Percentiles rank a stretch among this genome's conserved stretches.
These are phyloP conservation scores for Bromus sterilis DNA, from an alignment of 176 grass and related monocot genomes.

Conservation along the genomic window DNA sequence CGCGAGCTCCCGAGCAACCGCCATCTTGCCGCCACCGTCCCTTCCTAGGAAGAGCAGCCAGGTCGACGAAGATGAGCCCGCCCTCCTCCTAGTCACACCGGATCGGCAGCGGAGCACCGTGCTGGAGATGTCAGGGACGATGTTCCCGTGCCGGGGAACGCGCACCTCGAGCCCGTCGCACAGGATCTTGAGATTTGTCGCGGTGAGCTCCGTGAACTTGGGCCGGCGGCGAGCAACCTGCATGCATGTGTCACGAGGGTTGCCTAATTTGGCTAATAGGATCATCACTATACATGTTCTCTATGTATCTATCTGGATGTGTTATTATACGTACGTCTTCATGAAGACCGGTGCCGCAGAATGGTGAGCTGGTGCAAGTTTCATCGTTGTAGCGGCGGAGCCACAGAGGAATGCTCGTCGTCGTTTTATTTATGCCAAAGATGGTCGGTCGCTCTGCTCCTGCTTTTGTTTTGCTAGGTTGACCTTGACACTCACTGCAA, in stretches of 20 bases:
- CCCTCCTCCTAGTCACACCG: conserved; percentile 19
- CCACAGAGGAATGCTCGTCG: background rate
- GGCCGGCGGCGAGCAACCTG: background rate
- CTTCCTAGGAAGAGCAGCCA: conserved; percentile 60
- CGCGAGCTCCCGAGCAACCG: conserved; percentile 56
- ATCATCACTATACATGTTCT: background rate
- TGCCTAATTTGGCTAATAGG: background rate
- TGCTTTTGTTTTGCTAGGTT: background rate
- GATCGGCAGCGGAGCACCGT: conserved; percentile 52
- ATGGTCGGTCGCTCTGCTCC: background rate
- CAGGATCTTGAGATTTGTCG: conserved; percentile 56
- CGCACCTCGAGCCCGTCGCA: conserved; percentile 42
- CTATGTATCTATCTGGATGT: background rate
- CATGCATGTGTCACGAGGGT: background rate
- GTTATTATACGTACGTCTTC: background rate
- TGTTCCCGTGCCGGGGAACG: conserved; percentile 29
- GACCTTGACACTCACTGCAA: background rate
- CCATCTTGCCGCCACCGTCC: conserved; percentile 37
- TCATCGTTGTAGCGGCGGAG: background rate
- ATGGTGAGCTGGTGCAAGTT: background rate
- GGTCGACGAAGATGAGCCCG: conserved; percentile 19
- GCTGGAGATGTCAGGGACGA: conserved; percentile 47
- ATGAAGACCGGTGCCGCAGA: background rate
- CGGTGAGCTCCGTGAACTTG: conserved; percentile 66
- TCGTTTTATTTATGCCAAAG: background rate